Percentiles rank a stretch among this genome's conserved stretches.
Evolutionary conservation across 2,329 filamentous ascomycete species (phyloP).

Genomic region (Ustulina deusta): DNA sequence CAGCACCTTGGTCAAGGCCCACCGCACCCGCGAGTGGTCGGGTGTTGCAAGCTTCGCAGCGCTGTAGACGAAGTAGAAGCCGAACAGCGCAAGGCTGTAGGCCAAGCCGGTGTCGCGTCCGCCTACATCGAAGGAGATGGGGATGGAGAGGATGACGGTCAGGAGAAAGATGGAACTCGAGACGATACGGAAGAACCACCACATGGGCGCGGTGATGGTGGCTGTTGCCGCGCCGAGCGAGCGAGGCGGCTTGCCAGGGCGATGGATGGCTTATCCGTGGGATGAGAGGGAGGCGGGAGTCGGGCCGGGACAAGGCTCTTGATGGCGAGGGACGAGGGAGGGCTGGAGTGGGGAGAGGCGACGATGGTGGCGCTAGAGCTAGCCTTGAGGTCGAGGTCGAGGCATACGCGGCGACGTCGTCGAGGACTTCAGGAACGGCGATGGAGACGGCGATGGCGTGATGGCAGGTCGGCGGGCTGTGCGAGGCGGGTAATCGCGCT

Average conservation of each 20-base stretch:
- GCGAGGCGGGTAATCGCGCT: constrained; percentile 19
- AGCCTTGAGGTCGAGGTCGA: background rate
- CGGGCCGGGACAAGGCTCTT: constrained; percentile 1
- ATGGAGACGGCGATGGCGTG: constrained; percentile 8
- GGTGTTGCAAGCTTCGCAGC: constrained; percentile 83
- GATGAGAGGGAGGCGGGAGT: too few relatives aligned
- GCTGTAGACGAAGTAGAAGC: constrained; percentile 92
- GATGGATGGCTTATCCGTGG: constrained; percentile 17
- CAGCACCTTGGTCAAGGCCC: constrained; percentile 75
- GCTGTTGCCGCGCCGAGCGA: constrained; percentile 52
- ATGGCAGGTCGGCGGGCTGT: constrained; percentile 17
- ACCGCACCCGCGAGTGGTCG: constrained; percentile 79
- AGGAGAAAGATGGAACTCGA: constrained; percentile 88
- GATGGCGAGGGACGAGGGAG: background rate
- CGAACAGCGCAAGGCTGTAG: constrained; percentile 88
- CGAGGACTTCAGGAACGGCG: background rate
- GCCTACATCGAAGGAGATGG: constrained; percentile 97
- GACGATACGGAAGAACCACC: constrained; percentile 81
- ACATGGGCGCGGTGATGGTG: constrained; percentile 73
- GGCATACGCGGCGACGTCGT: constrained; percentile 19
- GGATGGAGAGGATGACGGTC: constrained; percentile 94
- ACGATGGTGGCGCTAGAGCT: background rate
- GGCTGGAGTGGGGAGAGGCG: background rate
- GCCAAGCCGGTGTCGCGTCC: constrained; percentile 93
- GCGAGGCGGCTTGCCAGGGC: constrained; percentile 51